Evolutionary conservation across 805 yeast genomes (phyloP).

Genomic region (Nakazawaea molendinolei): DNA sequence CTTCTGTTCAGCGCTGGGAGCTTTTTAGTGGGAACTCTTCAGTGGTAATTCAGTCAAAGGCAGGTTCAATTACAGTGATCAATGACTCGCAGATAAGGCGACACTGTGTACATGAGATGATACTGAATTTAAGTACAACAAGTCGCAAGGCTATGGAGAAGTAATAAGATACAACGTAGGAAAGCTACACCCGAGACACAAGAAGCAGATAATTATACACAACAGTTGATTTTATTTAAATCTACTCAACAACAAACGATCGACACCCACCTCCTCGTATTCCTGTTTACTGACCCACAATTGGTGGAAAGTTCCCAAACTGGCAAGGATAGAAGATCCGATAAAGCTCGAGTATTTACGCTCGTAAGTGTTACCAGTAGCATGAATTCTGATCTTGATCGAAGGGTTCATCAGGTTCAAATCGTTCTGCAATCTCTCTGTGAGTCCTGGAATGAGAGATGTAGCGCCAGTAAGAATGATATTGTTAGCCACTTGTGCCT

Average conservation of each 20-base stretch:
- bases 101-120: no score
- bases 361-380: conserved; percentile 73
- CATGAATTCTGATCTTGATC: conserved; percentile 74
- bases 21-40: no score
- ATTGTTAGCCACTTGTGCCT: conserved; percentile 84
- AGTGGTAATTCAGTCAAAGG: no score
- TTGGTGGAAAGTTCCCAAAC: conserved; percentile 92
- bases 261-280: conserved; percentile 83
- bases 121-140: no score
- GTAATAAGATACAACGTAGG: no score
- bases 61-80: no score
- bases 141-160: no score
- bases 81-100: no score
- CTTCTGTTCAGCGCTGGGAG: no score
- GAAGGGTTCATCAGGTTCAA: conserved; percentile 71
- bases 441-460: conserved; percentile 73
- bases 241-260: conserved; percentile 71
- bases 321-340: conserved; percentile 84
- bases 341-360: conserved; percentile 82
- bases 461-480: conserved; percentile 83
- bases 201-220: background rate
- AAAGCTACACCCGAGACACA: background rate
- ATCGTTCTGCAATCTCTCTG: conserved; percentile 70
- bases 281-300: conserved; percentile 88
- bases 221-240: conserved; percentile 45